These are phyloP conservation scores for Vanrija humicola DNA, from an alignment of 1,284 basidiomycete genomes.

Conservation along the genomic window DNA sequence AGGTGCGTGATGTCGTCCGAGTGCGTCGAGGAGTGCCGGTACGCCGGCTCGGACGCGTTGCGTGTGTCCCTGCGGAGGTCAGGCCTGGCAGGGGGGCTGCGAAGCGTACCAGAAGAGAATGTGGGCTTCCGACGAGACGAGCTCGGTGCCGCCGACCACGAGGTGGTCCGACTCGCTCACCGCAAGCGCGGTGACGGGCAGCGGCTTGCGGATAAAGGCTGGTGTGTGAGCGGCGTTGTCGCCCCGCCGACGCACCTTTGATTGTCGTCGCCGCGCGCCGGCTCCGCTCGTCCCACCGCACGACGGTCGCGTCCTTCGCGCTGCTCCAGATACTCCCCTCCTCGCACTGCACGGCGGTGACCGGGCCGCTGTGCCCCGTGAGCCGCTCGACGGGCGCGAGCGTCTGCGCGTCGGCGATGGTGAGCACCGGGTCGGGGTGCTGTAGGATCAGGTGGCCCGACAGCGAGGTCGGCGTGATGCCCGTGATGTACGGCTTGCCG, in stretches of 20 bases:
- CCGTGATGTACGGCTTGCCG: conserved; percentile 40
- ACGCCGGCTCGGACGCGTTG: conserved; percentile 40
- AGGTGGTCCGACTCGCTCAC: conserved; percentile 41
- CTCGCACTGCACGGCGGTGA: conserved; percentile 32
- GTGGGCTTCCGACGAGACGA: conserved; percentile 50
- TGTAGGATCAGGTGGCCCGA: conserved; percentile 43
- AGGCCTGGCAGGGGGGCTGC: too few species aligned
- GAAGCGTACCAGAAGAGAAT: conserved; percentile 50
- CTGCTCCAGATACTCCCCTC: conserved; percentile 37
- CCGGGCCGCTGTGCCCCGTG: conserved; percentile 28
- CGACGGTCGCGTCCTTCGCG: conserved; percentile 41
- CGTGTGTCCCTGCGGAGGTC: conserved; percentile 52
- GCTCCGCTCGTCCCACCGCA: conserved; percentile 47
- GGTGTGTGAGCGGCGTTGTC: neutral
- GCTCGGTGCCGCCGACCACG: conserved; percentile 52
- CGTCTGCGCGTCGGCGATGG: conserved; percentile 43
- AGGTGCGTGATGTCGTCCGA: conserved; percentile 54
- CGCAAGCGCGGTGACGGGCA: conserved; percentile 44
- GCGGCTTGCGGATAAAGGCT: conserved; percentile 43
- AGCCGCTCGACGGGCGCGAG: conserved; percentile 39
- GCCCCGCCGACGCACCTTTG: conserved; percentile 31
- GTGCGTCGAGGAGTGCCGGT: conserved; percentile 52
- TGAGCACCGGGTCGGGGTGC: conserved; percentile 38
- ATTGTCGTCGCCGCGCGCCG: conserved; percentile 32
- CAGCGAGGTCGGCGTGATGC: conserved; percentile 38